These are phyloP conservation scores for Tolypocladium paradoxum DNA, from an alignment of 2,329 filamentous ascomycete genomes.

Conservation along the genomic window DNA sequence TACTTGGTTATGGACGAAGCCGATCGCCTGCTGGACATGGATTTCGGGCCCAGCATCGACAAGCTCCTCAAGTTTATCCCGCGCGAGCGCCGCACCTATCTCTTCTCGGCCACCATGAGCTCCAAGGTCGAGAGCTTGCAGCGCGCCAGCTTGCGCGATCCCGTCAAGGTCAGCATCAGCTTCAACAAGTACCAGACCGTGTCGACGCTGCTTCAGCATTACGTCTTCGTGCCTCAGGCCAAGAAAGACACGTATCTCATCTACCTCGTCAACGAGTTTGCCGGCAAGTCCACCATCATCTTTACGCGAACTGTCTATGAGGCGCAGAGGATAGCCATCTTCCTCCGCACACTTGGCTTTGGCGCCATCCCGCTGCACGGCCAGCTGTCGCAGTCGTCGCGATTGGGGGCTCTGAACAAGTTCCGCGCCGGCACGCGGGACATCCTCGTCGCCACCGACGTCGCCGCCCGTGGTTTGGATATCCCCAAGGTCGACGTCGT, in stretches of 20 bases:
- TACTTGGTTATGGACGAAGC: constrained; percentile 95
- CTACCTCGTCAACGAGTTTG: constrained; percentile 74
- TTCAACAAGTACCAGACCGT: constrained; percentile 85
- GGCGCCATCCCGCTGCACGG: constrained; percentile 88
- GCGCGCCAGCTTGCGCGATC: constrained; percentile 76
- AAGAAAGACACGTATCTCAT: constrained; percentile 88
- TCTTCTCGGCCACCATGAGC: constrained; percentile 92
- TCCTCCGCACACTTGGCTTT: constrained; percentile 77
- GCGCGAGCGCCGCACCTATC: constrained; percentile 65
- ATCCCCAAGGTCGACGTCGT: constrained; percentile 87
- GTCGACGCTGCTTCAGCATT: constrained; percentile 75
- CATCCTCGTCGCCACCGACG: constrained; percentile 86
- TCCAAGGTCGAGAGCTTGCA: constrained; percentile 90
- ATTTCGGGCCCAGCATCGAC: constrained; percentile 86
- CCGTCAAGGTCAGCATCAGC: constrained; percentile 71
- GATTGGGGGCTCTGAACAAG: constrained; percentile 80
- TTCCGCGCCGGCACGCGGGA: constrained; percentile 73
- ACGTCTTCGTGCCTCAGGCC: constrained; percentile 74
- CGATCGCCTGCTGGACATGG: constrained; percentile 81
- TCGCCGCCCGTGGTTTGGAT: constrained; percentile 86
- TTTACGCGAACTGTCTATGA: constrained; percentile 91
- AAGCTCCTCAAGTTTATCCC: constrained; percentile 88
- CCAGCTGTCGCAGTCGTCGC: constrained; percentile 77
- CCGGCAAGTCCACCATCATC: constrained; percentile 77
- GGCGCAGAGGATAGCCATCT: constrained; percentile 71